Percentiles rank a stretch among this genome's conserved stretches.
These are phyloP conservation scores for Trichoderma guizhouense DNA, from an alignment of 2,329 filamentous ascomycete species.

Conservation along the genomic window DNA sequence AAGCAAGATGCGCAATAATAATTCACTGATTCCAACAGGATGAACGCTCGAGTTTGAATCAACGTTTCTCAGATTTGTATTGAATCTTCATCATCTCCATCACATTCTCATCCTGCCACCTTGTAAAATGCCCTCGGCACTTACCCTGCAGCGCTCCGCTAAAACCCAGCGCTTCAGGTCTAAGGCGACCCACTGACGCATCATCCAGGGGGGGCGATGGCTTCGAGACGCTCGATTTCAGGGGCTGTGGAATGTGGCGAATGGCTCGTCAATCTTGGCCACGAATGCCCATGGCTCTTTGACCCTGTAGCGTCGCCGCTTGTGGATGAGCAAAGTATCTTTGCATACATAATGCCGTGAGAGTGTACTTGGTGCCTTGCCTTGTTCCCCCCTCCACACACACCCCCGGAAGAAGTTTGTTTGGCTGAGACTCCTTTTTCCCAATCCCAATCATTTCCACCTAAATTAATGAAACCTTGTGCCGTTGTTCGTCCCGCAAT, in stretches of 20 bases:
- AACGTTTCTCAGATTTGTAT: background rate
- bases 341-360: background rate
- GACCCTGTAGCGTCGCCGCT: background rate
- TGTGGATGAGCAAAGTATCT: background rate
- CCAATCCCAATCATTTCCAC: constrained; percentile 4
- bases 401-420: background rate
- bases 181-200: constrained; percentile 12
- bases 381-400: background rate
- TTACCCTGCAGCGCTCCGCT: constrained; percentile 8
- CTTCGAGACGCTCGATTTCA: constrained; percentile 3
- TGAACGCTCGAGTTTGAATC: background rate
- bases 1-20: background rate
- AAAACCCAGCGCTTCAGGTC: background rate
- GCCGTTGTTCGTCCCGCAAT: constrained; percentile 2
- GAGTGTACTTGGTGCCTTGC: background rate
- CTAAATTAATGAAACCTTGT: constrained; percentile 5
- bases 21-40: background rate
- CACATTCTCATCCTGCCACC: background rate
- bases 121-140: background rate
- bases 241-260: constrained; percentile 18
- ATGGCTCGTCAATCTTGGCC: background rate
- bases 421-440: constrained; percentile 10
- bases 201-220: constrained; percentile 8
- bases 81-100: background rate
- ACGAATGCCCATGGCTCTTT: background rate